Evolutionary conservation across 2,329 filamentous ascomycete species (phyloP), one percentile per base, ranked within the genome.

Genomic region (Cryphonectria japonica): DNA sequence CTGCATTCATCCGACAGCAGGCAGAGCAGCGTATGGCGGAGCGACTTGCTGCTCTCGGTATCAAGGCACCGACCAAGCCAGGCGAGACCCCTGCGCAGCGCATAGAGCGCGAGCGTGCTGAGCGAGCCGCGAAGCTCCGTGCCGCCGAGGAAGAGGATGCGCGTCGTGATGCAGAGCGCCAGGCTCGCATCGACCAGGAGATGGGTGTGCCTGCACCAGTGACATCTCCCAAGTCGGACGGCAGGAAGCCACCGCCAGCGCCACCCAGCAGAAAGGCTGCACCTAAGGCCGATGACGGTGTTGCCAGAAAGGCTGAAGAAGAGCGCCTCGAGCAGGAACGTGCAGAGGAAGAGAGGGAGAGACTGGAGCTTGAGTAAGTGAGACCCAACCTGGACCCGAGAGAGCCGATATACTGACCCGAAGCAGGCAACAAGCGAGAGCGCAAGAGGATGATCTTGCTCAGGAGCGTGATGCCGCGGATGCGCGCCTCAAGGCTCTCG

Each of bases 21-120:
- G 97, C 96, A 11, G 95, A 98, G 80, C 93, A 95, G 79, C 93
- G 95, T 72, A 98, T 99, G 92, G 95, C 96, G 50, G 96, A 98
- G 81, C 91, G 96, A 72, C 88, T 99, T 77, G 96, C 96, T 72
- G 95, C 95, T 63, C 88, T 98, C 73, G 96, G 96, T 50, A 92
- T 99, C 78, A 97, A 94, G 80, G 90, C 94, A 41, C 92, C 93
- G 7, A 85, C 86, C 26, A 97, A 97, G 78, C 83, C 91, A 54
- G 91, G 92, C 3, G 96, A 99, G 82, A 93, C 90, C 41, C 84
- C 94, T 46, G 88, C 92, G 70, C 95, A 99, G 82, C 89, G 94
- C 73, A 89, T 92, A 71, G 96, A 98, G 78, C 92, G 96, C 39
- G 96, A 99, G 81, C 91, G 89, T 78, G 90, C 89, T 71, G 96